Conservation (phyloP, 139 green algal genomes). For the Limnomonas spitsbergensis region DNA sequence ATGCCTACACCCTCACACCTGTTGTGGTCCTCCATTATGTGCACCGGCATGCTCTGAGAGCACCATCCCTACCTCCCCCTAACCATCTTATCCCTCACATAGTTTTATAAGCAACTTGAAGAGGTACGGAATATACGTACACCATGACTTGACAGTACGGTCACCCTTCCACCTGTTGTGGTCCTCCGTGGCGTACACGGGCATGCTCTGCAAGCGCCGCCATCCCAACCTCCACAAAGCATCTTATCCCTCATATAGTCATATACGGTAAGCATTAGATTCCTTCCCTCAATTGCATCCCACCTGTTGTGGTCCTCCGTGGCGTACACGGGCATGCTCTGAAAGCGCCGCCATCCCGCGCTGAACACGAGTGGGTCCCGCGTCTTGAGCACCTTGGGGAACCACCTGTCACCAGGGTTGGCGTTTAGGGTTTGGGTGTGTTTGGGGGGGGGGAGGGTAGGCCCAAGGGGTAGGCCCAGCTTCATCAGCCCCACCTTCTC, state of each 20-base stretch:
- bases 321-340: constrained; percentile 83
- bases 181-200: constrained; percentile 74
- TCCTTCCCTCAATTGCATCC: neutral
- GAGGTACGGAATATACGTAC: no score
- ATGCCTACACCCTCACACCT: no score
- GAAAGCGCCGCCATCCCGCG: constrained; percentile 91
- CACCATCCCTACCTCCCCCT: no score
- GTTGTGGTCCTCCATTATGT: constrained; percentile 50
- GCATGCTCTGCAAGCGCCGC: constrained; percentile 89
- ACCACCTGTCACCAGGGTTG: constrained; percentile 55
- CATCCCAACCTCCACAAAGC: constrained; percentile 59
- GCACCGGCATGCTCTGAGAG: constrained; percentile 89
- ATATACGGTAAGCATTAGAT: neutral
- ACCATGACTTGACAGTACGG: no score
- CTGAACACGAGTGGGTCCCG: constrained; percentile 90
- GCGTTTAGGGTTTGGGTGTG: no score
- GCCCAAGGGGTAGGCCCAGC: neutral
- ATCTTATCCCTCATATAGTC: neutral
- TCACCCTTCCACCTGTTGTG: no score
- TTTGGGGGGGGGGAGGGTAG: neutral
- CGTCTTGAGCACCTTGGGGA: constrained; percentile 86
- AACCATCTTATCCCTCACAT: no score
- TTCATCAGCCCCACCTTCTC: constrained; percentile 4
- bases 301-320: constrained; percentile 36
- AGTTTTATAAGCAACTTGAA: no score